A percentile compares a stretch with the other conserved stretches of the same genome.
Evolutionary conservation across 805 yeast species (phyloP).

Genomic region (Hanseniaspora singularis): DNA sequence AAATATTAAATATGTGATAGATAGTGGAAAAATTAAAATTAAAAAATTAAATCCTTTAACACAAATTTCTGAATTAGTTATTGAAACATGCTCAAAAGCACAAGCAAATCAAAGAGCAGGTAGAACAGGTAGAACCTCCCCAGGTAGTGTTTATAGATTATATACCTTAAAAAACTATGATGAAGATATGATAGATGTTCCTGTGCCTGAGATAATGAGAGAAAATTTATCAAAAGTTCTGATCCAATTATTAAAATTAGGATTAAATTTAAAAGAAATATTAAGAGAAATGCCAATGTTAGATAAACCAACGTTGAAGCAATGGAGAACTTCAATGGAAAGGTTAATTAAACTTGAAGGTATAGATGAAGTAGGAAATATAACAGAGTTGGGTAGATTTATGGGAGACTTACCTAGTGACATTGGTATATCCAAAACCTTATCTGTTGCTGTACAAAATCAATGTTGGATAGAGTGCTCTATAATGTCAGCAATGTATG

Average conservation of each 20-base stretch:
- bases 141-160: constrained; percentile 85
- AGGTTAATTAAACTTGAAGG: constrained; percentile 82
- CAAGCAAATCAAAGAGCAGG: constrained; percentile 96
- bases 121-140: constrained; percentile 95
- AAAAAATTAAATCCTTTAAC: constrained; percentile 77
- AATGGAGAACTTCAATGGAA: constrained; percentile 65
- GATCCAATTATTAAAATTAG: constrained; percentile 64
- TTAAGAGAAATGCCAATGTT: constrained; percentile 73
- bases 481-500: constrained; percentile 70
- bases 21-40: constrained; percentile 89
- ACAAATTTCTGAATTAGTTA: constrained; percentile 78
- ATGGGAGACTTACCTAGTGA: constrained; percentile 92
- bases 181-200: constrained; percentile 63
- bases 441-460: constrained; percentile 49
- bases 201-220: constrained; percentile 86
- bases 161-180: constrained; percentile 63
- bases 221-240: constrained; percentile 70
- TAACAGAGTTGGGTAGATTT: constrained; percentile 64
- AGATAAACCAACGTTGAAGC: constrained; percentile 73
- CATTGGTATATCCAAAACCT: constrained; percentile 72
- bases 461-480: constrained; percentile 55
- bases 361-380: constrained; percentile 59
- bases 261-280: constrained; percentile 48
- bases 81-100: constrained; percentile 84
- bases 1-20: constrained; percentile 89